phyloP scores from a whole-genome alignment of 164 flowering plant species.

The Stephania japonica region DNA sequence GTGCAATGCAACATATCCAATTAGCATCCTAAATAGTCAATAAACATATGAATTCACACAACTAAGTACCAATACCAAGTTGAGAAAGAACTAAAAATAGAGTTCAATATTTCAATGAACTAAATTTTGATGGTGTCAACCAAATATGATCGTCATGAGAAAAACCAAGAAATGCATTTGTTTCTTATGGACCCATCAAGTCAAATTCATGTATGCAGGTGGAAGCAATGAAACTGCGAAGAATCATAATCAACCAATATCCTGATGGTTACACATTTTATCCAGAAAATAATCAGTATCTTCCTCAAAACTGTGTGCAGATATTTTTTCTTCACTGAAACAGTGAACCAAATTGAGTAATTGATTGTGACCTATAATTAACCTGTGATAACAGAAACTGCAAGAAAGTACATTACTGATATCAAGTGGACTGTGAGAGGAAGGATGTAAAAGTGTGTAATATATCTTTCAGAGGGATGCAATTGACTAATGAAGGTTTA shows the following conservation, averaged over 20 bases:
- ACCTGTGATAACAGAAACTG: neutral
- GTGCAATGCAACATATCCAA: neutral
- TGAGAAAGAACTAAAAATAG: neutral
- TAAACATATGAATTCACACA: neutral
- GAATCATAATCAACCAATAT: neutral
- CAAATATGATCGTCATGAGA: neutral
- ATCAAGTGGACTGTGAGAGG: neutral
- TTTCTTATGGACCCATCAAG: neutral
- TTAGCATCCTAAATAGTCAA: neutral
- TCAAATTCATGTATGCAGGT: neutral
- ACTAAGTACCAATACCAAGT: neutral
- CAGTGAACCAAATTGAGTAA: neutral
- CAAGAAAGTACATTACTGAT: neutral
- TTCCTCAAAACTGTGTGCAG: neutral
- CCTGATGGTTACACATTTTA: neutral
- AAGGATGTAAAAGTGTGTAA: neutral
- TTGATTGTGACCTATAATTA: neutral
- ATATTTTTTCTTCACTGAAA: neutral
- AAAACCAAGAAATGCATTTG: neutral
- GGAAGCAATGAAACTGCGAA: neutral
- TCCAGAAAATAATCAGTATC: neutral
- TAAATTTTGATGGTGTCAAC: neutral
- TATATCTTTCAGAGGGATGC: neutral
- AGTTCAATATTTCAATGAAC: neutral
- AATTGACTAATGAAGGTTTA: neutral